Evolutionary conservation across 1,284 basidiomycete species (phyloP).

Genomic region (Melanopsichium pennsylvanicum): DNA sequence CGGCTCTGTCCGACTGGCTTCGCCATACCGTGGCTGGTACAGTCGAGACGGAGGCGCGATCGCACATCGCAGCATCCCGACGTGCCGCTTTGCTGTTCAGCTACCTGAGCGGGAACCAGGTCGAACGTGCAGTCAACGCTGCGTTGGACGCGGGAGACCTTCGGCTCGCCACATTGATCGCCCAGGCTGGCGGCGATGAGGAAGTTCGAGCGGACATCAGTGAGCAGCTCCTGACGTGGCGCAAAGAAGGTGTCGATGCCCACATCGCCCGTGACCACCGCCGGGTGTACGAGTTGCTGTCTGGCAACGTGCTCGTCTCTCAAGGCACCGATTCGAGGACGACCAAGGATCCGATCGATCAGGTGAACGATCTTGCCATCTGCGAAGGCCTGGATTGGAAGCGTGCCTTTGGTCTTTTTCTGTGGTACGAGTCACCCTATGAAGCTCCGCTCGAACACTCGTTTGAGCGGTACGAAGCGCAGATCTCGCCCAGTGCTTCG

Average conservation of each 20-base stretch:
- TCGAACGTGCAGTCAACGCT: conserved; percentile 80
- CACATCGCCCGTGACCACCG: conserved; percentile 77
- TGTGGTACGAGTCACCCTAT: conserved; percentile 86
- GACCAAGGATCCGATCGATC: conserved; percentile 71
- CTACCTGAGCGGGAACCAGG: conserved; percentile 84
- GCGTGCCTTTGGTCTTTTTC: conserved; percentile 84
- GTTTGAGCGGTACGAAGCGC: conserved; percentile 74
- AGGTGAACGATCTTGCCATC: conserved; percentile 75
- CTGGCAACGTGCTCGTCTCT: conserved; percentile 77
- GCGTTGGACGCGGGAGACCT: conserved; percentile 81
- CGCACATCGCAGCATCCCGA: conserved; percentile 58
- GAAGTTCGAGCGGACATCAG: conserved; percentile 79
- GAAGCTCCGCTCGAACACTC: conserved; percentile 78
- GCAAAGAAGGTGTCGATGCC: conserved; percentile 76
- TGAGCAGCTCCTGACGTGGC: conserved; percentile 85
- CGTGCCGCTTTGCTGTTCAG: conserved; percentile 71
- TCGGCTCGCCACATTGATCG: conserved; percentile 88
- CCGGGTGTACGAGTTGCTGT: conserved; percentile 84
- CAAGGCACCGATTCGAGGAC: conserved; percentile 68
- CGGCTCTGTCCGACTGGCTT: conserved; percentile 85
- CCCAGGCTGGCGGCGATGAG: conserved; percentile 84
- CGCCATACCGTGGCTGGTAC: conserved; percentile 76
- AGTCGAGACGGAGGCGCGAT: conserved; percentile 72
- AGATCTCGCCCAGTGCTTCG: conserved; percentile 49
- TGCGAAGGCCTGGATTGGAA: conserved; percentile 92